phyloP scores from a whole-genome alignment of 1,284 basidiomycete genomes.

The Ustilago curta region DNA sequence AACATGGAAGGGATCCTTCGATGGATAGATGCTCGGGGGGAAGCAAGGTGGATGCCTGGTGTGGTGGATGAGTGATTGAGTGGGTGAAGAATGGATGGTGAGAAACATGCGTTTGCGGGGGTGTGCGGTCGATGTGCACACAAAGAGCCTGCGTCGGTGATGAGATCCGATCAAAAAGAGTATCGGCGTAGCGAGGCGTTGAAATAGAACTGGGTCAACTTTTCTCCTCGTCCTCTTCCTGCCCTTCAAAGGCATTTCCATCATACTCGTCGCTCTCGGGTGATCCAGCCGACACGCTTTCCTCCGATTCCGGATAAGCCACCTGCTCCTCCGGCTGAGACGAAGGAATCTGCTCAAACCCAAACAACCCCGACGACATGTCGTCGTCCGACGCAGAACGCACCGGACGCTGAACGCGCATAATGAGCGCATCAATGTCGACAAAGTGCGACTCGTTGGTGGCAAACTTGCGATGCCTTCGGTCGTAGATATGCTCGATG shows the following conservation, averaged over 20 bases:
- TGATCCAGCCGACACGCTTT: constrained; percentile 37
- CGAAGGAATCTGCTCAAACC: constrained; percentile 39
- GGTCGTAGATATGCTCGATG: constrained; percentile 82
- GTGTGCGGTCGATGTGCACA: background rate
- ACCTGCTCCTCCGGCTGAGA: constrained; percentile 43
- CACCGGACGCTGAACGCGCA: constrained; percentile 74
- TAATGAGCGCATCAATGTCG: constrained; percentile 83
- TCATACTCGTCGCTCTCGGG: constrained; percentile 12
- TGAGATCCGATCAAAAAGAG: background rate
- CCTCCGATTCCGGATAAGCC: constrained; percentile 32
- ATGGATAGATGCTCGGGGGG: background rate
- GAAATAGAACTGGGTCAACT: background rate
- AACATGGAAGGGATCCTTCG: background rate
- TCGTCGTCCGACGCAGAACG: constrained; percentile 34
- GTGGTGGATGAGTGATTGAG: background rate
- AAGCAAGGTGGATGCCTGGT: background rate
- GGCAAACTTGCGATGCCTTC: constrained; percentile 88
- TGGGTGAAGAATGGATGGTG: background rate
- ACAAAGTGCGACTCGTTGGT: constrained; percentile 82
- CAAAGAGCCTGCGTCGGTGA: background rate
- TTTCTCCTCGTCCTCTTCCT: constrained; percentile 1
- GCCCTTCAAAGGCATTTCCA: background rate
- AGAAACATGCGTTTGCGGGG: no score
- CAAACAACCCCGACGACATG: constrained; percentile 27
- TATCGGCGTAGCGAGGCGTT: no score